Evolutionary conservation across 2,329 filamentous ascomycete species (phyloP).

Genomic region (Periconia digitata): DNA sequence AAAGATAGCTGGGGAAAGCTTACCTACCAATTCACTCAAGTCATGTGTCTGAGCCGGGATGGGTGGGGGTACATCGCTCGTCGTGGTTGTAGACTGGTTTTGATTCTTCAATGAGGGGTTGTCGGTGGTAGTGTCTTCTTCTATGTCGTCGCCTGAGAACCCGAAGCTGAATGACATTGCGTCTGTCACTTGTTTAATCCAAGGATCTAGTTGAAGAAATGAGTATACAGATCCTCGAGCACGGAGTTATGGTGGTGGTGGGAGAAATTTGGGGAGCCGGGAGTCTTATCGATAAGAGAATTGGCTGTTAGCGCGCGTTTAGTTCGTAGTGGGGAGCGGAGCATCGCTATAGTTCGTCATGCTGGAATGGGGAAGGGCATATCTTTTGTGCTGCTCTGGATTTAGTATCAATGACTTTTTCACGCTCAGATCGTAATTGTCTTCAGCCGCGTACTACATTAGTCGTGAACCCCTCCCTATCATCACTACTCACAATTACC

Average conservation of each 20-base stretch:
- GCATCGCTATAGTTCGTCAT: too few relatives aligned
- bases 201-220: neutral
- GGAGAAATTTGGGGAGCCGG: neutral
- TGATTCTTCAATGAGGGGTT: slow-evolving; percentile 4
- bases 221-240: neutral
- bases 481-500: too few relatives aligned
- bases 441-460: too few relatives aligned
- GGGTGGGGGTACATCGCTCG: slow-evolving; percentile 26
- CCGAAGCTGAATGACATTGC: slow-evolving; percentile 56
- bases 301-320: too few relatives aligned
- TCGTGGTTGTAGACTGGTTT: slow-evolving; percentile 6
- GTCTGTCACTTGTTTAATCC: too few relatives aligned
- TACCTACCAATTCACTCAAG: slow-evolving; percentile 52
- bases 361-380: too few relatives aligned
- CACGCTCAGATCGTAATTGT: too few relatives aligned
- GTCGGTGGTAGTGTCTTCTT: slow-evolving; percentile 41
- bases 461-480: too few relatives aligned
- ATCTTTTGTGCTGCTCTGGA: too few relatives aligned
- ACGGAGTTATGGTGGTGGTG: neutral
- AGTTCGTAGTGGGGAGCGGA: too few relatives aligned
- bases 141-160: slow-evolving; percentile 61
- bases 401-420: too few relatives aligned
- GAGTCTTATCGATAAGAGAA: neutral
- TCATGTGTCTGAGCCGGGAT: slow-evolving; percentile 46
- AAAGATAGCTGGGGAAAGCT: neutral